A percentile compares a stretch with the other conserved stretches of the same genome.
phyloP scores from a whole-genome alignment of 2,329 filamentous ascomycete species.

The Trichoderma pleuroti region DNA sequence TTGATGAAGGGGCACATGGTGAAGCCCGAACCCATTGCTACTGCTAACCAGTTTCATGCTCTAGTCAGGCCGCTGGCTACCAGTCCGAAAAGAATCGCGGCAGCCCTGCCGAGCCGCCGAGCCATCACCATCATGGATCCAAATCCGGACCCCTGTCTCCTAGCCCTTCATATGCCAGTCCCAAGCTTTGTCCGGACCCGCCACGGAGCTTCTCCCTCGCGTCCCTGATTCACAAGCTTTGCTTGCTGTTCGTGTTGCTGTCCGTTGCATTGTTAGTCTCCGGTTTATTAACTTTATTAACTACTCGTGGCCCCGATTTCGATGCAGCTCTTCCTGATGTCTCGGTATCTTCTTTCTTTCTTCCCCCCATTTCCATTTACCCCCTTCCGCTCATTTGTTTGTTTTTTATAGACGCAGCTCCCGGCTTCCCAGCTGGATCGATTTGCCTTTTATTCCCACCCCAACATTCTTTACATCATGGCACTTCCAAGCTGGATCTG shows the following conservation, averaged over 20 bases:
- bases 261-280: conserved; percentile 9
- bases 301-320: conserved; percentile 1
- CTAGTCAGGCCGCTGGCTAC: not conserved
- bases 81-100: conserved; percentile 5
- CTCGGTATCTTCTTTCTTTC: not conserved
- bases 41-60: conserved; percentile 12
- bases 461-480: conserved; percentile 14
- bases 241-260: conserved; percentile 2
- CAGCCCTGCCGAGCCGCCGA: conserved; percentile 10
- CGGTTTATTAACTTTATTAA: conserved; percentile 13
- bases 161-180: conserved; percentile 5
- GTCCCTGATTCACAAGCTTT: conserved; percentile 20
- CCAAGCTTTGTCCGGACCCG: conserved; percentile 5
- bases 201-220: conserved; percentile 11
- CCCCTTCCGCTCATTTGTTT: not conserved
- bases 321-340: not conserved
- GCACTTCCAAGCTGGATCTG: conserved; percentile 18
- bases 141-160: conserved; percentile 10
- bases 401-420: conserved; percentile 2
- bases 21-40: not conserved
- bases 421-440: conserved; percentile 12
- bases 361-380: not conserved
- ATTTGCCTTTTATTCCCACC: not conserved
- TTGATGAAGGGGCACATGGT: conserved; percentile 14
- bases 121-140: conserved; percentile 9